Conservation (phyloP, 495 filamentous ascomycete genomes). For the Podospora pseudoanserina region DNA sequence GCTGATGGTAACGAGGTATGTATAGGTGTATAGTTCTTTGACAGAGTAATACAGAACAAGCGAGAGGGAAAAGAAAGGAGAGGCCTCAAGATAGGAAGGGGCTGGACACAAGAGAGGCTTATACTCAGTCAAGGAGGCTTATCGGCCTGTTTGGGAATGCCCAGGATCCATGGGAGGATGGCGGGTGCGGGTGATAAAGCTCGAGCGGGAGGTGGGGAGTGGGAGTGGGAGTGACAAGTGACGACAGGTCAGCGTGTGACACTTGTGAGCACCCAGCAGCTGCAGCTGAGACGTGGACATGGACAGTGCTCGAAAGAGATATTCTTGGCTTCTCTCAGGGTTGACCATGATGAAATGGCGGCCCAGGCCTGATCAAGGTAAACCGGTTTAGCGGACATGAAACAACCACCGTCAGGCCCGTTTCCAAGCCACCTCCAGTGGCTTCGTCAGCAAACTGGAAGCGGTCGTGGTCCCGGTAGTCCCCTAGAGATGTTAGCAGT, state of each 20-base stretch:
- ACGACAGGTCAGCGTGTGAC: conserved; percentile 14
- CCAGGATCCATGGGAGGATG: conserved; percentile 1
- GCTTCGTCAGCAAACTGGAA: background rate
- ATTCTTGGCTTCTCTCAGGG: background rate
- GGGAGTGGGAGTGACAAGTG: conserved; percentile 14
- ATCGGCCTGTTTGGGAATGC: conserved; percentile 14
- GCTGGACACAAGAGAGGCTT: background rate
- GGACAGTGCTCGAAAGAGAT: background rate
- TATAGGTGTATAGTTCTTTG: background rate
- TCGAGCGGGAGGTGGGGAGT: conserved; percentile 9
- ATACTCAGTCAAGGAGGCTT: conserved; percentile 16
- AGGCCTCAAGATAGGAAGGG: background rate
- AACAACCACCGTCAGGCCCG: background rate
- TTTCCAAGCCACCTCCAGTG: background rate
- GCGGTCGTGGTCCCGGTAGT: background rate
- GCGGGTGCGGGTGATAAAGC: conserved; percentile 13
- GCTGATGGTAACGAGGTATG: background rate
- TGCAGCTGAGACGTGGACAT: conserved; percentile 1
- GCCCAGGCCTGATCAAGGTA: background rate
- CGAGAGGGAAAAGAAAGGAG: conserved; percentile 6
- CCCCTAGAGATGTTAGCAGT: background rate
- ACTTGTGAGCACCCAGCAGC: background rate
- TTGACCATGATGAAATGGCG: conserved; percentile 12
- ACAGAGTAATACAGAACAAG: background rate
- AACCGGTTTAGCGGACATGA: background rate